A percentile compares a stretch with the other conserved stretches of the same genome.
These are phyloP conservation scores for Alternaria triticimaculans DNA, from an alignment of 2,329 filamentous ascomycete genomes.

Conservation along the genomic window DNA sequence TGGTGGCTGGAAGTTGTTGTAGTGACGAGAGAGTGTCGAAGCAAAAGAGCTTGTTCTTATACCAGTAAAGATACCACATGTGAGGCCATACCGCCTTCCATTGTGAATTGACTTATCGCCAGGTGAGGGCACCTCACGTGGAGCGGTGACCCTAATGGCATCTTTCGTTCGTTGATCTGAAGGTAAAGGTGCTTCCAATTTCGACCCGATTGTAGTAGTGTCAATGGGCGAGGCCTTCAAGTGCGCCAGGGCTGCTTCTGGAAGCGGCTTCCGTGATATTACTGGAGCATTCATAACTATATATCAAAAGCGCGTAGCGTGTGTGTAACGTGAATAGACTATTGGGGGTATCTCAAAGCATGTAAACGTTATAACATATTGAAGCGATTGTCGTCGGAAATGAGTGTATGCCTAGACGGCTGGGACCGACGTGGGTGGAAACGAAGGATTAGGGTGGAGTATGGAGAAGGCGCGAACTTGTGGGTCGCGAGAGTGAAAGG, in stretches of 20 bases:
- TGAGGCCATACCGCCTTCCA: conserved; percentile 9
- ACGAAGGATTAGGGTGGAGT: conserved; percentile 12
- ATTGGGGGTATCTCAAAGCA: conserved; percentile 17
- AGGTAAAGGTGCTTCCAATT: background rate
- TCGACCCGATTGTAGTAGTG: background rate
- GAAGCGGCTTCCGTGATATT: conserved; percentile 31
- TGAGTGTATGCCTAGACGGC: conserved; percentile 8
- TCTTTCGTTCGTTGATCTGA: conserved; percentile 6
- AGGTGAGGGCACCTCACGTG: background rate
- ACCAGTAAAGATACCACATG: conserved; percentile 9
- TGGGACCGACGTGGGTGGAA: conserved; percentile 22
- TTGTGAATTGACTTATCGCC: background rate
- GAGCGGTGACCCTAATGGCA: background rate
- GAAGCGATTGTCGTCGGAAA: conserved; percentile 6
- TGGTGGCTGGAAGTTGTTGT: conserved; percentile 48
- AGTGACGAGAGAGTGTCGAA: conserved; percentile 39
- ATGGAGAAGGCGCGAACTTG: conserved; percentile 23
- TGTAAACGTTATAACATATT: conserved; percentile 1
- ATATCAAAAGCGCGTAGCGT: conserved; percentile 16
- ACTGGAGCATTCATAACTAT: conserved; percentile 25
- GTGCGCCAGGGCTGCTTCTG: conserved; percentile 27
- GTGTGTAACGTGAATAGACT: background rate
- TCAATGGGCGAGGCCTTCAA: conserved; percentile 18
- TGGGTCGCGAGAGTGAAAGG: conserved; percentile 19
- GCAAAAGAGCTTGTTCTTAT: conserved; percentile 12